Base-by-base conservation (phyloP, 2,329 filamentous ascomycete genomes). In the Calonectria leucothoes region DNA sequence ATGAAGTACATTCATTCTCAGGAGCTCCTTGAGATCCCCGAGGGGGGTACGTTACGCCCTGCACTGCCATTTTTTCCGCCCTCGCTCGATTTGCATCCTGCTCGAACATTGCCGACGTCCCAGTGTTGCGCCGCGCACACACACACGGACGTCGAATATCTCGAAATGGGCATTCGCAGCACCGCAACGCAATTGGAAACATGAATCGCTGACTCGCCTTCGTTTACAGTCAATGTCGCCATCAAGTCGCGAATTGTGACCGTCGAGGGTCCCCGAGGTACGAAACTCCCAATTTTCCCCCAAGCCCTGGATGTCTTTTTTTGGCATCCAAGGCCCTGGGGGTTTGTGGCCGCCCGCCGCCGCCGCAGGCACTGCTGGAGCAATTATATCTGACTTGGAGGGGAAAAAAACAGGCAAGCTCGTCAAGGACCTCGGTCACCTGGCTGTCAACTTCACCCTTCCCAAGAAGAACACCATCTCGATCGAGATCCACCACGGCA, bases 1-100 rank as follows among this genome's bases (percentile, higher is more conserved):
- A 98, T 98, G 97, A 97, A 94, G 92, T 98, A 98, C 95, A 98
- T 99, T 91, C 95, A 98, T 93, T 98, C 95, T 86, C 92, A 96
- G 91, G 96, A 99, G 93, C 91, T 92, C 89, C 92, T 99, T 90
- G 92, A 93, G 85, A 95, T 99, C 89, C 97, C 97, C 85, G 95
- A 98, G 88, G 95, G 96, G 91, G 95, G 95, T 98, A 93, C 90
- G 95, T 94, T 82, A 79, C 80, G 76, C 80, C 77, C 70, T 49
- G 37, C 66, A 20, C 31, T 75, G 73, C 59, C 70, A 57, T 76
- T 77, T 72, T 72, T 72, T 70, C 39, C 70, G 55, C 59, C 67
- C 45, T 42, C 39, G 52, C 67, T 75, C 73, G 64, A 73, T 72
- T 74, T 70, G 49, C 66, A 72, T 45, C 68, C 35, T 74, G 57